A percentile compares a stretch with the other conserved stretches of the same genome.
Conservation (phyloP, 306 rosid species). For the Dryas alaskensis region DNA sequence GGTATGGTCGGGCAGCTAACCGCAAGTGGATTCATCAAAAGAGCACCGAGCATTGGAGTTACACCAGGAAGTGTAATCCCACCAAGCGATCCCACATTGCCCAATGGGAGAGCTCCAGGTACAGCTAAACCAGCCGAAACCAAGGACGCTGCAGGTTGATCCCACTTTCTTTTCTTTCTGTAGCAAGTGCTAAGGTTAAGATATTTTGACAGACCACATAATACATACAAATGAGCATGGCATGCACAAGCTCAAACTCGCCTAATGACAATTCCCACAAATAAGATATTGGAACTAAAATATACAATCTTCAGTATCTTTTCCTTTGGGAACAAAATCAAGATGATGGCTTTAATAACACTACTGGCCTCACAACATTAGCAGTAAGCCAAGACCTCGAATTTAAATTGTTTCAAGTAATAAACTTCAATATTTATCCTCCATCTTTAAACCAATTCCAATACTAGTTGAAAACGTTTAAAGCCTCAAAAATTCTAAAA, state of each 20-base stretch:
- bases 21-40: conserved; percentile 35
- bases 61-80: conserved; percentile 40
- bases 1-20: conserved; percentile 35
- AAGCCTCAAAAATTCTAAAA: neutral
- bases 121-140: conserved; percentile 46
- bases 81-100: conserved; percentile 35
- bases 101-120: conserved; percentile 51
- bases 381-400: neutral
- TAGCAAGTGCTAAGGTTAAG: neutral
- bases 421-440: neutral
- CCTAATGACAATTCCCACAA: neutral
- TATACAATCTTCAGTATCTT: neutral
- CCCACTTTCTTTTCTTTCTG: conserved; percentile 97
- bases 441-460: neutral
- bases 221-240: neutral
- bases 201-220: neutral
- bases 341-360: neutral
- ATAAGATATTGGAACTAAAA: neutral
- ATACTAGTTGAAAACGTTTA: neutral
- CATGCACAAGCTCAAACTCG: neutral
- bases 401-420: neutral
- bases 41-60: conserved; percentile 29
- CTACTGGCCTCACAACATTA: neutral
- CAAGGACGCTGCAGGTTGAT: conserved; percentile 83
- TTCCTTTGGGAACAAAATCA: neutral